Percentiles rank a stretch among this genome's conserved stretches.
These are phyloP conservation scores for Fraxinus greggii DNA, from an alignment of 305 asterid genomes.

Conservation along the genomic window DNA sequence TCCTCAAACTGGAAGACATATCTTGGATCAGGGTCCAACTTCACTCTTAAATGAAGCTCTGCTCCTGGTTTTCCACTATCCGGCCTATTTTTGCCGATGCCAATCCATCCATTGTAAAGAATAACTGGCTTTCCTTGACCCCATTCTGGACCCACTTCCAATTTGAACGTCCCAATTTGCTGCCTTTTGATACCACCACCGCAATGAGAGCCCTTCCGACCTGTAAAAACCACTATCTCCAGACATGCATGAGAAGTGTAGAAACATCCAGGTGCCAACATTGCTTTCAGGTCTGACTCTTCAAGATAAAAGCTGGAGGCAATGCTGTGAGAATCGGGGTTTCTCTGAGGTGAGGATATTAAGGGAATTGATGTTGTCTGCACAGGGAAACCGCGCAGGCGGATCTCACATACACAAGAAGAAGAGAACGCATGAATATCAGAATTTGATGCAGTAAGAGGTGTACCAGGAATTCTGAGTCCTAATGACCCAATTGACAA, in stretches of 20 bases:
- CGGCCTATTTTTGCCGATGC: constrained; percentile 73
- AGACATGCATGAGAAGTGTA: constrained; percentile 60
- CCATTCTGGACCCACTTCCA: constrained; percentile 88
- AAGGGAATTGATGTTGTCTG: constrained; percentile 75
- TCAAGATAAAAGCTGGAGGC: constrained; percentile 84
- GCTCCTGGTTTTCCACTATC: constrained; percentile 63
- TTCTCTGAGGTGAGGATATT: constrained; percentile 66
- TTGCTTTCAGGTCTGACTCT: constrained; percentile 72
- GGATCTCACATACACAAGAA: constrained; percentile 78
- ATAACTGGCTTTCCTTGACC: constrained; percentile 67
- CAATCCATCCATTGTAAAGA: constrained; percentile 84
- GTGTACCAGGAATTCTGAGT: constrained; percentile 52
- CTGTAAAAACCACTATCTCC: constrained; percentile 72
- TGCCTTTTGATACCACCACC: constrained; percentile 77
- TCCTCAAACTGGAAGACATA: constrained; percentile 85
- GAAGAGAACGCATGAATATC: constrained; percentile 54
- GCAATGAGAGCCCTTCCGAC: constrained; percentile 72
- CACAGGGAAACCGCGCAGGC: constrained; percentile 92
- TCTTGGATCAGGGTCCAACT: constrained; percentile 92
- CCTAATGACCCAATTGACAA: constrained; percentile 82
- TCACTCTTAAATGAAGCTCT: constrained; percentile 82
- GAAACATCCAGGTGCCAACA: constrained; percentile 74
- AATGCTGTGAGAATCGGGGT: constrained; percentile 52
- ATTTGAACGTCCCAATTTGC: constrained; percentile 70
- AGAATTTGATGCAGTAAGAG: constrained; percentile 45